phyloP scores from a whole-genome alignment of 805 yeast species.

The Ogataea corticis region DNA sequence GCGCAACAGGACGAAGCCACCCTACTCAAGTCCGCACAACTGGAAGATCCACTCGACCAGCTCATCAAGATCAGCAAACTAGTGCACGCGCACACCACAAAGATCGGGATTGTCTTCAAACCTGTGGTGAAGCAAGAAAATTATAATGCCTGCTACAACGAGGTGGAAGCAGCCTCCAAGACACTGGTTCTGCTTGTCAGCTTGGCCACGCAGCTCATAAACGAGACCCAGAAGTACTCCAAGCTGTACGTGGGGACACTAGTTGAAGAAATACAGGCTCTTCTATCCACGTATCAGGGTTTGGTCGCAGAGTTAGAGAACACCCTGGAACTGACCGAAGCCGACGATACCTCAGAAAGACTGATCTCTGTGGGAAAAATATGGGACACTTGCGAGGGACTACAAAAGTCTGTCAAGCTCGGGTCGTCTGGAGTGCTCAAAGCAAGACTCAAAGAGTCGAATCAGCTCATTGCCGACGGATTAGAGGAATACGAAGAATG shows the following conservation, averaged over 20 bases:
- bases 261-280: conserved; percentile 20
- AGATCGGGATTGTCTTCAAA: conserved; percentile 68
- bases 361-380: conserved; percentile 63
- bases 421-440: conserved; percentile 60
- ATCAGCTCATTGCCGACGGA: conserved; percentile 57
- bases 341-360: conserved; percentile 37
- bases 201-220: conserved; percentile 42
- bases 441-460: conserved; percentile 43
- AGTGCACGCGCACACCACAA: conserved; percentile 74
- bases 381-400: conserved; percentile 65
- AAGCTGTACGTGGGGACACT: conserved; percentile 34
- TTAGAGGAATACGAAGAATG: conserved; percentile 69
- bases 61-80: conserved; percentile 57
- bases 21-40: conserved; percentile 23
- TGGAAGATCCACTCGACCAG: conserved; percentile 54
- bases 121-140: conserved; percentile 49
- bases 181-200: conserved; percentile 47
- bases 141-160: conserved; percentile 46
- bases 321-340: conserved; percentile 10
- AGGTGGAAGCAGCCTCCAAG: conserved; percentile 47
- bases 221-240: conserved; percentile 36
- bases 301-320: conserved; percentile 21
- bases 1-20: neutral
- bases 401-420: conserved; percentile 41
- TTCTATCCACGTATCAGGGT: conserved; percentile 17